A percentile compares a stretch with the other conserved stretches of the same genome.
These are phyloP conservation scores for Encephalitozoon intestinalis DNA, from an alignment of 371 early-diverging fungal genomes.

Conservation along the genomic window DNA sequence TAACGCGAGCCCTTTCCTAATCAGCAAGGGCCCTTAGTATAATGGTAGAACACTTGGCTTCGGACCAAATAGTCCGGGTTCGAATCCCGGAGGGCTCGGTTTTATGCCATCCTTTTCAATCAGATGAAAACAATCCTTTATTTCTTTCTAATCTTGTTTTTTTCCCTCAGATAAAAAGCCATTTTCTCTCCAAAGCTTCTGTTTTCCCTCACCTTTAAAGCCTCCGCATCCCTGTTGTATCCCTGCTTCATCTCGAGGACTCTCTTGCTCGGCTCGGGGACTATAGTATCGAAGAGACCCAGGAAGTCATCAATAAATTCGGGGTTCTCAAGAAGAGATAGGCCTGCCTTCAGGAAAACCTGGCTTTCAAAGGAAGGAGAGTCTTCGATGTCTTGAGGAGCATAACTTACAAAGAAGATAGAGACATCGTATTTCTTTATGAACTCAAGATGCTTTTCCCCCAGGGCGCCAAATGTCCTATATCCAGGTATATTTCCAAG, in stretches of 20 bases:
- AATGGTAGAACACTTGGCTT: conserved; percentile 20
- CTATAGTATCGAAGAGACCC: neutral
- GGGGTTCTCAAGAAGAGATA: neutral
- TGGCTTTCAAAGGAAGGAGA: neutral
- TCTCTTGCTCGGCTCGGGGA: neutral
- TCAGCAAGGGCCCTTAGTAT: neutral
- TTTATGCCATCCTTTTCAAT: neutral
- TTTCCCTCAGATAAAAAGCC: neutral
- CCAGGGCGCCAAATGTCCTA: neutral
- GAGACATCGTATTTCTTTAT: conserved; percentile 4
- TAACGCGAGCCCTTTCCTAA: neutral
- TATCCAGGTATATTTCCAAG: conserved; percentile 9
- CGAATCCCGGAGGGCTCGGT: conserved; percentile 8
- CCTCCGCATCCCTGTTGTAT: neutral
- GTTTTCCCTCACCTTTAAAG: neutral
- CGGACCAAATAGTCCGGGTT: conserved; percentile 16
- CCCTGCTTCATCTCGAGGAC: neutral
- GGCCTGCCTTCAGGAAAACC: neutral
- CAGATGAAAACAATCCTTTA: neutral
- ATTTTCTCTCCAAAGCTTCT: conserved; percentile 9
- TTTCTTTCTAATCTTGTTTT: conserved; percentile 1
- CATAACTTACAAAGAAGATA: conserved; percentile 19
- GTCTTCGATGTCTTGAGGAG: neutral
- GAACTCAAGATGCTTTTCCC: conserved; percentile 17
- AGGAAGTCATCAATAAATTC: conserved; percentile 14